Evolutionary conservation across 495 filamentous ascomycete species (phyloP).

Genomic region (Lasiosphaeris hirsuta): DNA sequence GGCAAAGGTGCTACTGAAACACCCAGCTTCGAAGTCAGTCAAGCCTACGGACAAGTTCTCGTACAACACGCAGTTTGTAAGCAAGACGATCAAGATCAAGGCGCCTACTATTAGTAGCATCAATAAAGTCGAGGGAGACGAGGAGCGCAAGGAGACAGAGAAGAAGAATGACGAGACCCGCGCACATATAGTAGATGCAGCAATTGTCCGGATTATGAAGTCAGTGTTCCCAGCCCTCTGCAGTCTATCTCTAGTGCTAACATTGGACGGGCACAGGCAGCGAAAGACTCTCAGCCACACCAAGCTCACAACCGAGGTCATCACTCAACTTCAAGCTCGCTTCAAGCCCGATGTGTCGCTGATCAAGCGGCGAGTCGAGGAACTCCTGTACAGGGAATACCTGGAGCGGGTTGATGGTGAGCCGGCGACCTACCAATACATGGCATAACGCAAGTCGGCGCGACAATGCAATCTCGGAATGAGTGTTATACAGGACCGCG

Average conservation of each 20-base stretch:
- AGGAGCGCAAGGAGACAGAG: constrained; percentile 83
- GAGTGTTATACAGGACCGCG: too few relatives aligned
- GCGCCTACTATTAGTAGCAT: constrained; percentile 63
- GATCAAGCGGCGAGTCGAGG: constrained; percentile 93
- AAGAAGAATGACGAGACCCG: constrained; percentile 80
- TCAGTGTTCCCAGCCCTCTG: constrained; percentile 42
- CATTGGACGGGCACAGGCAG: constrained; percentile 55
- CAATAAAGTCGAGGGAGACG: constrained; percentile 80
- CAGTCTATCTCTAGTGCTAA: constrained; percentile 11
- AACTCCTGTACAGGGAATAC: constrained; percentile 88
- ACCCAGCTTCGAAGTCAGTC: constrained; percentile 77
- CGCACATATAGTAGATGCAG: constrained; percentile 76
- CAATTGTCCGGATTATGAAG: constrained; percentile 96
- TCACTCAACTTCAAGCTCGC: constrained; percentile 69
- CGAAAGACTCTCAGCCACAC: constrained; percentile 80
- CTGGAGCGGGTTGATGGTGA: constrained; percentile 80
- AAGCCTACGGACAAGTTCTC: constrained; percentile 76
- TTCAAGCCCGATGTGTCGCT: constrained; percentile 89
- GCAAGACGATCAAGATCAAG: constrained; percentile 81
- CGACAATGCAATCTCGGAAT: background rate
- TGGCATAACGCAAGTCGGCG: constrained; percentile 44
- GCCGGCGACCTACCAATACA: constrained; percentile 69
- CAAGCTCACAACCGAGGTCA: constrained; percentile 79
- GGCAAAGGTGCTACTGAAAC: constrained; percentile 75
- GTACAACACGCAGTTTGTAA: constrained; percentile 81